phyloP scores from a whole-genome alignment of 2,329 filamentous ascomycete species.

The Beauveria varroae region DNA sequence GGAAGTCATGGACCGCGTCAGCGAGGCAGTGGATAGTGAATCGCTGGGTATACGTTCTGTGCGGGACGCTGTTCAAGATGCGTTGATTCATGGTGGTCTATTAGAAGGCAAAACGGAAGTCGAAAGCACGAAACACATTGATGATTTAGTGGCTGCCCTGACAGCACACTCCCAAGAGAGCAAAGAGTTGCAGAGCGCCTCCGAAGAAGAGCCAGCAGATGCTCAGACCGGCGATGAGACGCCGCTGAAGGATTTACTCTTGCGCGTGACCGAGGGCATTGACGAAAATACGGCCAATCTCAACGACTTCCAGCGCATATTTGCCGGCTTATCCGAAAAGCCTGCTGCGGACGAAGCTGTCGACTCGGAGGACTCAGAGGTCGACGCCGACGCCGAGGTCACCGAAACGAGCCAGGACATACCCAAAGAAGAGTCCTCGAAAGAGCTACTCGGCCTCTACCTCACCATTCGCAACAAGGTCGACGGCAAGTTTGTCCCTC shows the following conservation, averaged over 20 bases:
- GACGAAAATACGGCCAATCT: constrained; percentile 34
- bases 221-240: constrained; percentile 6
- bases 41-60: constrained; percentile 44
- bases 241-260: constrained; percentile 42
- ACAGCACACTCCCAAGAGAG: constrained; percentile 25
- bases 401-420: background rate
- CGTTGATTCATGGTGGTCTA: constrained; percentile 47
- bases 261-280: constrained; percentile 41
- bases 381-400: constrained; percentile 1
- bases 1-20: constrained; percentile 46
- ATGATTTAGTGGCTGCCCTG: constrained; percentile 42
- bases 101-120: constrained; percentile 36
- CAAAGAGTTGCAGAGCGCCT: constrained; percentile 17
- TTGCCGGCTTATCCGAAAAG: constrained; percentile 39
- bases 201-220: constrained; percentile 15
- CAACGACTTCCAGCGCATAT: constrained; percentile 42
- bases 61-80: constrained; percentile 46
- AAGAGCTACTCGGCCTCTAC: constrained; percentile 57
- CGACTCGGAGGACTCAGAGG: background rate
- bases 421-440: background rate
- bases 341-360: constrained; percentile 14
- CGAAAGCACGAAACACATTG: constrained; percentile 41
- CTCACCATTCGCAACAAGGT: constrained; percentile 67
- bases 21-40: constrained; percentile 51
- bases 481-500: constrained; percentile 54